Evolutionary conservation across 139 green algal species (phyloP), one percentile per base, ranked within the genome.

Genomic region (Chlamydomonas sp.): DNA sequence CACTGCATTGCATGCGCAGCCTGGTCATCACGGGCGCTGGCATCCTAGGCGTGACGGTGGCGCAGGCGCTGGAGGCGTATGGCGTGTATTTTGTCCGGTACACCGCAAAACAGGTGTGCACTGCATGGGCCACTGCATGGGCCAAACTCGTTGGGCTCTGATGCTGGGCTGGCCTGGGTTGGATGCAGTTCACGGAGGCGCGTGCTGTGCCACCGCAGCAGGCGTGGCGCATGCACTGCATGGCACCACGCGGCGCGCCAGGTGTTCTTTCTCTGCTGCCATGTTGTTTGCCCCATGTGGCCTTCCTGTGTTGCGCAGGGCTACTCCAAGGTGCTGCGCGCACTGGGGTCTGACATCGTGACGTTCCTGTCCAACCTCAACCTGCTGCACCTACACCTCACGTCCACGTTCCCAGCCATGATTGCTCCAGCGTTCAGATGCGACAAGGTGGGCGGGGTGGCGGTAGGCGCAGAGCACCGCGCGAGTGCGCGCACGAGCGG

Each of bases 331-430:
- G 67, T 82, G 47, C 58, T 85, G 38, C 35, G 73, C 2, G 73
- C 63, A 35, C 58, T 85, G 54, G 79, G 79, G 6, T 38, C 26
- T 47, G 81, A 81, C 36, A 66, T 85, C 20, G 79, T 73, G 0
- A 76, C 80, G 37, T 82, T 85, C 33, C 63, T 82, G 62, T 35
- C 35, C 5, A 83, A 80, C 54, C 71, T 85, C 30, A 82, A 83
- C 68, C 76, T 81, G 59, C 73, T 85, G 34, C 80, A 85, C 59
- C 68, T 85, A 5, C 73, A 85, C 65, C 47, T 85, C 2, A 59
- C 47, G 1, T 48, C 66, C 20, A 54, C 60, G 31, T 73, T 69
- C 49, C 80, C 76, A 2, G 35, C 47, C 38, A 81, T 85, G 73
- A 13, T 62, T 1, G 37, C 76, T 0, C 80, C 80, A 4, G 64